Evolutionary conservation across 176 grass and related monocot species (phyloP).

Genomic region (Leersia perrieri): DNA sequence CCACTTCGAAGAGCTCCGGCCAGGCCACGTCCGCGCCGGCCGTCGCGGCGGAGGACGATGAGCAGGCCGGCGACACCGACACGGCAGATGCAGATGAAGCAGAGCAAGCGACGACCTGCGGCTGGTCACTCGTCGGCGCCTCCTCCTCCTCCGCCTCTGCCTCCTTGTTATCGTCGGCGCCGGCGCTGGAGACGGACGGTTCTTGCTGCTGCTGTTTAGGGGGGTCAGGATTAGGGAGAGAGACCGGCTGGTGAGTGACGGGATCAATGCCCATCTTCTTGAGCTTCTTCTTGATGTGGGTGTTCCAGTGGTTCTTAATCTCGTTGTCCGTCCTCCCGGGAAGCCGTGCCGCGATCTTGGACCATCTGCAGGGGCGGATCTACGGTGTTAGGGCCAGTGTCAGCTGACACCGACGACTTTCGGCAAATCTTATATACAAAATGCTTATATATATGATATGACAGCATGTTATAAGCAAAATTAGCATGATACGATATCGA

Average conservation of each 20-base stretch:
- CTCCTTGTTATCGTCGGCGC: background rate
- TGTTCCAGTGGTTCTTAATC: conserved; percentile 99
- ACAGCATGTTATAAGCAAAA: too few species aligned
- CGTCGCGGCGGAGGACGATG: conserved; percentile 37
- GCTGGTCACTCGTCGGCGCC: background rate
- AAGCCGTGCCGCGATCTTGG: conserved; percentile 83
- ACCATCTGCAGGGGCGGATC: too few species aligned
- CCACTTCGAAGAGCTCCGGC: conserved; percentile 53
- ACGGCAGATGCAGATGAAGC: conserved; percentile 17
- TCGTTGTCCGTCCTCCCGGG: conserved; percentile 97
- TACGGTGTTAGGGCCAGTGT: too few species aligned
- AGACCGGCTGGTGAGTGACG: conserved; percentile 50
- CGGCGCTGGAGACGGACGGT: background rate
- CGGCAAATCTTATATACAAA: too few species aligned
- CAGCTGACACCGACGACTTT: too few species aligned
- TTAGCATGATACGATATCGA: too few species aligned
- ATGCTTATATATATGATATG: too few species aligned
- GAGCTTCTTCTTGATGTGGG: conserved; percentile 99
- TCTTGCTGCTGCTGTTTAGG: background rate
- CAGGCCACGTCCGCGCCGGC: conserved; percentile 39
- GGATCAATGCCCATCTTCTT: conserved; percentile 85
- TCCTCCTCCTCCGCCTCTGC: background rate
- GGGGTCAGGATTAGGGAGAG: background rate
- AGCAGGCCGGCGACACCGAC: conserved; percentile 49
- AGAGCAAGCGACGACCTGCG: conserved; percentile 10